Percentiles rank a stretch among this genome's conserved stretches.
These are phyloP conservation scores for Thyridium curvatum DNA, from an alignment of 2,329 filamentous ascomycete species.

Conservation along the genomic window DNA sequence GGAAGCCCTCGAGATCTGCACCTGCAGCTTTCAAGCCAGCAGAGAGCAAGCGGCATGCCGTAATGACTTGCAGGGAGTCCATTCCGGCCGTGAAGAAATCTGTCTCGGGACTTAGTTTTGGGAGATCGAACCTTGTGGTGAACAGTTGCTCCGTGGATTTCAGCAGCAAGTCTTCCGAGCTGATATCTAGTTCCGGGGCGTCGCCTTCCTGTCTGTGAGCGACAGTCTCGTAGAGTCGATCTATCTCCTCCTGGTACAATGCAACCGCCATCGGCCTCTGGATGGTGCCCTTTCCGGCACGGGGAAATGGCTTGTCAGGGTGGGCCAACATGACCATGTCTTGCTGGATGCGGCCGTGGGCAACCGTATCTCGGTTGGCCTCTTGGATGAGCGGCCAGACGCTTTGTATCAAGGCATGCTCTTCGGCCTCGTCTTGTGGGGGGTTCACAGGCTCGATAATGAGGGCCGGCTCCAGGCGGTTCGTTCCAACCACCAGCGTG, in stretches of 20 bases:
- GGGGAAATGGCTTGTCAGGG: conserved; percentile 33
- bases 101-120: conserved; percentile 20
- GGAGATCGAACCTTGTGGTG: conserved; percentile 14
- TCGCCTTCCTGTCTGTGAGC: conserved; percentile 7
- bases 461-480: conserved; percentile 33
- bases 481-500: conserved; percentile 32
- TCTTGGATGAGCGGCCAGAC: conserved; percentile 36
- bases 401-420: conserved; percentile 26
- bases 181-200: no score
- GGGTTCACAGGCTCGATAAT: conserved; percentile 30
- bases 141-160: conserved; percentile 24
- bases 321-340: conserved; percentile 31
- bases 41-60: conserved; percentile 26
- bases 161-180: conserved; percentile 12
- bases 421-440: conserved; percentile 11
- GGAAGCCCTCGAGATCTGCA: conserved; percentile 19
- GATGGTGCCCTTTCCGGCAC: conserved; percentile 39
- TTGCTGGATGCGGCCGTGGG: conserved; percentile 37
- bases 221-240: conserved; percentile 28
- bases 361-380: conserved; percentile 35
- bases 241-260: conserved; percentile 36
- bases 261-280: conserved; percentile 31
- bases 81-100: conserved; percentile 32
- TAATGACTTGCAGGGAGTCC: conserved; percentile 34
- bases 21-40: conserved; percentile 22